phyloP scores from a whole-genome alignment of 2,329 filamentous ascomycete species.

The Alternaria rosae region DNA sequence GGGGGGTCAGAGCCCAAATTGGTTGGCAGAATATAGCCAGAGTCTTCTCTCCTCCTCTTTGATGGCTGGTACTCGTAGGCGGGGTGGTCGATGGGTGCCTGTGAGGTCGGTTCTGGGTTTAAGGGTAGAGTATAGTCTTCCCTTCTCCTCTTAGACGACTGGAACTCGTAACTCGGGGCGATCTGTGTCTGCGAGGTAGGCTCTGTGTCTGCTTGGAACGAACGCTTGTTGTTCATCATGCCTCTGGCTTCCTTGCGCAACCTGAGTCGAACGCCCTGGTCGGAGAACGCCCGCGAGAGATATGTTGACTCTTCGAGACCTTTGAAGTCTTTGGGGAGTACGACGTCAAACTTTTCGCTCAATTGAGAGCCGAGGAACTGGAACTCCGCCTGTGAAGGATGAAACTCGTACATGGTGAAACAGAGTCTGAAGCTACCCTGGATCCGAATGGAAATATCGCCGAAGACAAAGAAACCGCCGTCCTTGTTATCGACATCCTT shows the following conservation, averaged over 20 bases:
- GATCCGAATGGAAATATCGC: constrained; percentile 80
- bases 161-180: not conserved
- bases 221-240: constrained; percentile 38
- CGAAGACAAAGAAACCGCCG: constrained; percentile 89
- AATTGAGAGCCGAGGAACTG: constrained; percentile 60
- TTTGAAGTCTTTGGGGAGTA: constrained; percentile 72
- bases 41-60: not conserved
- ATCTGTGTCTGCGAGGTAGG: not conserved
- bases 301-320: constrained; percentile 84
- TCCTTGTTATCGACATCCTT: constrained; percentile 80
- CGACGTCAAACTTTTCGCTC: constrained; percentile 72
- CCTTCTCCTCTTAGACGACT: not conserved
- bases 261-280: constrained; percentile 83
- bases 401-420: constrained; percentile 74
- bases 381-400: constrained; percentile 49
- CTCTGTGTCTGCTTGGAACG: constrained; percentile 22
- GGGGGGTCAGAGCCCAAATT: not conserved
- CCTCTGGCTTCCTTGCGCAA: constrained; percentile 80
- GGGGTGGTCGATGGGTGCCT: not conserved
- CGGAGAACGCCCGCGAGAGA: constrained; percentile 81
- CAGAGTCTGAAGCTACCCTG: constrained; percentile 76
- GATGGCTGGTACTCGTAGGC: not conserved
- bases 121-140: not conserved
- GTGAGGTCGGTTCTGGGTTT: not conserved
- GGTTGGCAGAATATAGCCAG: not conserved